phyloP scores from a whole-genome alignment of 225 moss, liverwort and hornwort genomes.

The Climacium dendroides region DNA sequence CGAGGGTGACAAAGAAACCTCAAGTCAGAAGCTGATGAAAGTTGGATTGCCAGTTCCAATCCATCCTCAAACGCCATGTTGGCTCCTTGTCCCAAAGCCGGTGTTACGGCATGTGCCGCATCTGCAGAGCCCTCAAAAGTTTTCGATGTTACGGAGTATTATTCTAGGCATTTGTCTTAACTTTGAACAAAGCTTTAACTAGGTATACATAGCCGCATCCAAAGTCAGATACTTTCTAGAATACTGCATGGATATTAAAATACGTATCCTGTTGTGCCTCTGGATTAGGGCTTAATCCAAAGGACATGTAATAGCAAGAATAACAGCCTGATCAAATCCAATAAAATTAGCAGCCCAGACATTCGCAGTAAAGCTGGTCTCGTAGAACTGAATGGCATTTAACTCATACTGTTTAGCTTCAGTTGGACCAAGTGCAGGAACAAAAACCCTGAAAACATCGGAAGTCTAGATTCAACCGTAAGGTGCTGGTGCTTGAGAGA shows the following conservation, averaged over 20 bases:
- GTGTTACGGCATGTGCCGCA: constrained; percentile 51
- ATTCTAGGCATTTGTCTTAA: not conserved
- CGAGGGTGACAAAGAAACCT: constrained; percentile 10
- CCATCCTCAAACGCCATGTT: constrained; percentile 57
- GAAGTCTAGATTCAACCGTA: not conserved
- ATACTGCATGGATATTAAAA: not conserved
- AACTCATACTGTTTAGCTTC: not conserved
- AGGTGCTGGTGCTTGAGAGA: not conserved
- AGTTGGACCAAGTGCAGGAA: not conserved
- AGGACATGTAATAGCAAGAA: not conserved
- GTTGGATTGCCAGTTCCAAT: constrained; percentile 47
- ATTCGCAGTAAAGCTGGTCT: not conserved
- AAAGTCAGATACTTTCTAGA: not conserved
- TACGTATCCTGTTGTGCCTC: not conserved
- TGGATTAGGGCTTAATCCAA: not conserved
- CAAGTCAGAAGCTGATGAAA: constrained; percentile 32
- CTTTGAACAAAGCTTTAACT: not conserved
- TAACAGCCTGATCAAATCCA: not conserved
- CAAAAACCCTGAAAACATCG: not conserved
- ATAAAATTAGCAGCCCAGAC: not conserved
- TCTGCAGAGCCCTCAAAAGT: constrained; percentile 14
- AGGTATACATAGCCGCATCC: not conserved
- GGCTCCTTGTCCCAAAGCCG: constrained; percentile 51
- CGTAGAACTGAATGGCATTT: not conserved
- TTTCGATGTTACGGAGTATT: not conserved